These are phyloP conservation scores for Lactarius hatsudake DNA, from an alignment of 768 basidiomycete species.

Conservation along the genomic window DNA sequence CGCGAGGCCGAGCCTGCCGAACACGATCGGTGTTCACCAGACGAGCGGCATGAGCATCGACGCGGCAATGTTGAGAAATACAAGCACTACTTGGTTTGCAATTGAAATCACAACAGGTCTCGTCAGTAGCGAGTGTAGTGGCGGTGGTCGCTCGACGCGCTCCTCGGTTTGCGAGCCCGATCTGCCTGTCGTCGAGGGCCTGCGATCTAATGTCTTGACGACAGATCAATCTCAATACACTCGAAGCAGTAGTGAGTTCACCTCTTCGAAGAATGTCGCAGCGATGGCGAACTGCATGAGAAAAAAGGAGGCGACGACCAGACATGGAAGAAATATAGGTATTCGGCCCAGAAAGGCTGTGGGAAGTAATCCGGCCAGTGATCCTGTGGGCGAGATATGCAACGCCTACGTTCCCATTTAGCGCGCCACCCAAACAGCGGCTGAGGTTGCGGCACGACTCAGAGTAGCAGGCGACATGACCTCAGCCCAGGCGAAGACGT, in stretches of 20 bases:
- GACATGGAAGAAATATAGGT: conserved; percentile 31
- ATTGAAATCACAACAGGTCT: not conserved
- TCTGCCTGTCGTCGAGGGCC: not conserved
- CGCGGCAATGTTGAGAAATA: too few relatives aligned
- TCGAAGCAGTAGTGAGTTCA: not conserved
- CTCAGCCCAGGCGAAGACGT: not conserved
- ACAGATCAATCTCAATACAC: not conserved
- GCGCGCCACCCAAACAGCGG: not conserved
- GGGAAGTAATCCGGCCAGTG: conserved; percentile 25
- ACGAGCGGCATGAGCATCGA: too few relatives aligned
- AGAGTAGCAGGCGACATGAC: not conserved
- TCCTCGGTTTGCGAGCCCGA: too few relatives aligned
- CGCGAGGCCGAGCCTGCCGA: too few relatives aligned
- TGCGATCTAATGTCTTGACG: not conserved
- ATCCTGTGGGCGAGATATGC: conserved; percentile 39
- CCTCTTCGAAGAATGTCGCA: not conserved
- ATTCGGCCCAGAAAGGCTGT: conserved; percentile 27
- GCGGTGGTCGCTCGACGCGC: too few relatives aligned
- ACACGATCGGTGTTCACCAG: too few relatives aligned
- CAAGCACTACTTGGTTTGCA: too few relatives aligned
- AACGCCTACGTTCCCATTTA: conserved; percentile 40
- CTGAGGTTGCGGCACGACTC: not conserved
- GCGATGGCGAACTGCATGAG: not conserved
- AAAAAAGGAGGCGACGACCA: not conserved
- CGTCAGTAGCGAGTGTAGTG: not conserved